Base-by-base conservation (phyloP, 2,329 filamentous ascomycete genomes). In the Fusarium mangiferae region DNA sequence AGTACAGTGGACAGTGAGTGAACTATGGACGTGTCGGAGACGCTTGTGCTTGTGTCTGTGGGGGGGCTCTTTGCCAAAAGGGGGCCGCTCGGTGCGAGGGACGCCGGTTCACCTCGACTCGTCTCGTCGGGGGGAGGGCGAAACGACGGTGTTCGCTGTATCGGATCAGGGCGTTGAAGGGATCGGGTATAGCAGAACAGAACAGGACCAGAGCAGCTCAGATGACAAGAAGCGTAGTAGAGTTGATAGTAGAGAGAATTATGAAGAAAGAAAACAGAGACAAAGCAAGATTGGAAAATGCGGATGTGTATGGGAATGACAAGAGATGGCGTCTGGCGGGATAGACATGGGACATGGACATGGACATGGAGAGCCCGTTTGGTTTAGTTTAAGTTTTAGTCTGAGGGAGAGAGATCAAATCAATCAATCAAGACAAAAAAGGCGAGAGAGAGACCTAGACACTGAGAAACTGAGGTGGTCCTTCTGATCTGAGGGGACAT, bases 21-120 rank as follows among this genome's bases (percentile, higher is more conserved):
- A 72, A 74, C 68, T 76, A 68, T 64, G 72, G 72, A 75, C 63
- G 65, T 68, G 74, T 71, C 65, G 75, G 74, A 75, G 68, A 74
- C 72, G 72, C 72, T 77, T 78, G 75, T 73, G 75, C 59, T 70
- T 70, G 70, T 72, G 70, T 54, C 42, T 72, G 69, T 69, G 70
- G 69, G 71, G 74, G 66, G 71, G 66, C 57, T 72, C 46, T 73
- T 72, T 75, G 76, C 77, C 77, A 78, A 78, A 78, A 78, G 76
- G 77, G 67, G 77, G 77, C 76, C 75, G 77, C 74, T 78, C 76
- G 77, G 77, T 78, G 76, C 75, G 75, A 77, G 72, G 70, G 75
- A 76, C 77, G 74, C 76, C 75, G 76, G 73, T 75, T 78, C 75
- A 73, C 68, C 73, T 71, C 76, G 73, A 76, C 67, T 70, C 60